These are phyloP conservation scores for Chalaropsis thielavioides DNA, from an alignment of 2,329 filamentous ascomycete genomes.

Conservation along the genomic window DNA sequence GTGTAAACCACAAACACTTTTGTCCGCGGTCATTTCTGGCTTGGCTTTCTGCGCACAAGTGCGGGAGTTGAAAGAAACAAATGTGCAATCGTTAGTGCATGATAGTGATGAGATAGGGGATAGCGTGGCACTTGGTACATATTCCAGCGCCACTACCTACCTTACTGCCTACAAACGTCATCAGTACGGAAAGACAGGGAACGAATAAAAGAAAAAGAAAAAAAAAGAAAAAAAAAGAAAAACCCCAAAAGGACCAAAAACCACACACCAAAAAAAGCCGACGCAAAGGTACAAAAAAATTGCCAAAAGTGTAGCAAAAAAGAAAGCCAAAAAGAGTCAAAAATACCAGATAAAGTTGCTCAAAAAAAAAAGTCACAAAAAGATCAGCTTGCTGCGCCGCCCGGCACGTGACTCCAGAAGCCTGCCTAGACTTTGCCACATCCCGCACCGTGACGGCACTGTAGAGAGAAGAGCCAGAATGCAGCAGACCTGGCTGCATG, in stretches of 20 bases:
- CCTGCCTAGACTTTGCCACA: constrained; percentile 2
- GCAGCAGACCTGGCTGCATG: neutral
- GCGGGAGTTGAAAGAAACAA: too few relatives aligned
- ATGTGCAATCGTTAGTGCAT: too few relatives aligned
- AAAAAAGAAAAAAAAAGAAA: neutral
- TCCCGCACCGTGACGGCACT: neutral
- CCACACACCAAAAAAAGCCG: neutral
- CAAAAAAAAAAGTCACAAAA: neutral
- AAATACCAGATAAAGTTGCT: neutral
- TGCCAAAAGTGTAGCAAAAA: neutral
- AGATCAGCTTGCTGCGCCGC: neutral
- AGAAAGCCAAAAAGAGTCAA: neutral
- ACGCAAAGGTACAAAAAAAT: neutral
- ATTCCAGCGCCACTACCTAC: too few relatives aligned
- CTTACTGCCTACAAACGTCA: too few relatives aligned
- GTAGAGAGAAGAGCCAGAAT: neutral
- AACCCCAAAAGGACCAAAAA: neutral
- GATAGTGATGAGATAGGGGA: too few relatives aligned
- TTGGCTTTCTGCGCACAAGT: too few relatives aligned
- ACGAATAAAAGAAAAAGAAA: neutral
- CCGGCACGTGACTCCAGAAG: neutral
- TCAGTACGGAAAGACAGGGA: neutral
- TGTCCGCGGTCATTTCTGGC: too few relatives aligned
- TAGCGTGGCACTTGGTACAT: neutral
- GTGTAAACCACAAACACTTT: neutral